Base-by-base conservation (phyloP, 495 filamentous ascomycete genomes). In the Hyaloscypha finlandica region DNA sequence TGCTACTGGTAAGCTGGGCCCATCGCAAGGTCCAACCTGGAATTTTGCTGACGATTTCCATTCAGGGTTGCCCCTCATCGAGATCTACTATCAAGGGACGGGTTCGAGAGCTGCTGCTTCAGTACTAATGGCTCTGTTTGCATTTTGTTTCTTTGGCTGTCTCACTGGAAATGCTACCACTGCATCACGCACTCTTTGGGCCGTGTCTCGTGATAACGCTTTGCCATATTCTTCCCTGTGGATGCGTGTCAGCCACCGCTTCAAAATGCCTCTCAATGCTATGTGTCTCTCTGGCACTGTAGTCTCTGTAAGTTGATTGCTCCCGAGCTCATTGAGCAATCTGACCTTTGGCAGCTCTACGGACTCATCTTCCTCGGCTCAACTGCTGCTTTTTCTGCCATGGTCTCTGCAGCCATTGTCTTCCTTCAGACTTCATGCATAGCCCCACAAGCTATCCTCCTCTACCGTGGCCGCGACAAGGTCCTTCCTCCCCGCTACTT, bases 171-270 rank as follows among this genome's bases (percentile, higher is more conserved):
- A 37, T 37, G 35, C 35, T 37, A 37, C 35, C 1, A 37, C 35
- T 37, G 35, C 35, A 37, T 37, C 35, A 6, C 35, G 35, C 12
- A 37, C 35, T 1, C 35, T 37, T 22, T 85, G 82, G 82, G 81
- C 81, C 1, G 84, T 85, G 53, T 76, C 82, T 14, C 80, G 82
- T 30, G 83, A 85, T 63, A 78, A 80, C 51, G 82, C 82, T 16
- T 54, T 65, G 11, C 63, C 63, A 8, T 65, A 45, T n/a, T 58
- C 53, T 9, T 16, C 12, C 4, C 11, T 19, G 4, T 22, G 57
- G 8, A 54, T 32, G 30, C 19, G 37, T 29, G 54, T 65, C 16
- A 16, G 58, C 37, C 52, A 16, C 20, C 30, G n/a, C 14, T 32
- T 58, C 19, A 60, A 76, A 52, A 75, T 75, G 51, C 78, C 77